Evolutionary conservation across 257 asterid genomes (phyloP).

Genomic region (Penstemon eatonii): DNA sequence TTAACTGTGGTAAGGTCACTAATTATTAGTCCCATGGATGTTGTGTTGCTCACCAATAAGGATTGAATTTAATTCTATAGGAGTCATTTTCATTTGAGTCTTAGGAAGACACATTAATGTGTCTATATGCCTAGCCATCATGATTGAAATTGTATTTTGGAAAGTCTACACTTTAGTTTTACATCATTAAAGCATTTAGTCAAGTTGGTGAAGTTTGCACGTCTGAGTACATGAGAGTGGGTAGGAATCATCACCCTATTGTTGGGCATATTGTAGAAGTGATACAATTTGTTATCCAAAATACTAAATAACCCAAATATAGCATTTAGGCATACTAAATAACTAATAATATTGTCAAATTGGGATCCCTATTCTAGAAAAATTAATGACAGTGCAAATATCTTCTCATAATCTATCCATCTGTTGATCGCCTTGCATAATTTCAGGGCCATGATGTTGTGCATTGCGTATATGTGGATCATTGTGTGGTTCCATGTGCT

Average conservation of each 20-base stretch:
- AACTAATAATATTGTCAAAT: no score
- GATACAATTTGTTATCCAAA: background rate
- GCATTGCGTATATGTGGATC: no score
- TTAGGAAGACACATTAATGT: background rate
- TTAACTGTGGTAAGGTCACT: background rate
- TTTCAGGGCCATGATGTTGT: no score
- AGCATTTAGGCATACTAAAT: no score
- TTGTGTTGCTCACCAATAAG: no score
- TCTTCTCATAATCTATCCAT: no score
- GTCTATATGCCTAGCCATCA: background rate
- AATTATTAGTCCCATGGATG: background rate
- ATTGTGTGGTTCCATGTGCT: no score
- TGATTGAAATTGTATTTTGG: background rate
- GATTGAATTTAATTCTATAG: no score
- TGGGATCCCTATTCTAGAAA: no score
- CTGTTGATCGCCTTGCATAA: no score
- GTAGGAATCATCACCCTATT: background rate
- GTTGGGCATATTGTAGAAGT: background rate
- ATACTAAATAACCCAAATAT: no score
- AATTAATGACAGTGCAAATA: no score
- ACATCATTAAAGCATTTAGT: background rate
- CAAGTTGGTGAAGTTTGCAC: conserved; percentile 1
- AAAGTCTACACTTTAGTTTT: background rate
- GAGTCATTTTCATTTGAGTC: background rate
- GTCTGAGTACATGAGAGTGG: background rate